Evolutionary conservation across 108 stramenopile genomes (phyloP).

Genomic region (Chaetoceros muelleri): DNA sequence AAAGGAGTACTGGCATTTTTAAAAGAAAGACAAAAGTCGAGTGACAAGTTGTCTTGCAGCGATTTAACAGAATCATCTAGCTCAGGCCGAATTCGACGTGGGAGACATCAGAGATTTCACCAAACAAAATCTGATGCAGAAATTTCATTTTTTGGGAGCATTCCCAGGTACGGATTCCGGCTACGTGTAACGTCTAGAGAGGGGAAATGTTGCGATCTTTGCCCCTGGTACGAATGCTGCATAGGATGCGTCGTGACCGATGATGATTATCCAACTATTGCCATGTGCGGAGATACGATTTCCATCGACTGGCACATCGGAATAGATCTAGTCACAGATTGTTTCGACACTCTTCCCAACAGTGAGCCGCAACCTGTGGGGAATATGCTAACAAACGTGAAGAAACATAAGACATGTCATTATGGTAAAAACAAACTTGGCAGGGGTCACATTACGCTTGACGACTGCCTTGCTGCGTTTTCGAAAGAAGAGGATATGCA

Average conservation of each 20-base stretch:
- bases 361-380: slow-evolving; percentile 11
- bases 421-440: slow-evolving; percentile 34
- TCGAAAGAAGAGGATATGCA: slow-evolving; percentile 79
- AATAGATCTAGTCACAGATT: slow-evolving; percentile 59
- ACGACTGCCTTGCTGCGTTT: slow-evolving; percentile 80
- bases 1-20: slow-evolving; percentile 25
- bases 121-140: slow-evolving; percentile 59
- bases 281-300: slow-evolving; percentile 74
- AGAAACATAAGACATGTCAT: slow-evolving; percentile 57
- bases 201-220: slow-evolving; percentile 62
- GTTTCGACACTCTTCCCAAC: slow-evolving; percentile 51
- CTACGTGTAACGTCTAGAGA: slow-evolving; percentile 66
- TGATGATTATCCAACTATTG: slow-evolving; percentile 59
- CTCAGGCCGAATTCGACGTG: slow-evolving; percentile 4
- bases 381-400: slow-evolving; percentile 30
- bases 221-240: slow-evolving; percentile 82
- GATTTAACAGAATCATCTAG: neutral
- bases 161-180: slow-evolving; percentile 77
- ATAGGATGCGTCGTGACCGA: slow-evolving; percentile 79
- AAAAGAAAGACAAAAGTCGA: slow-evolving; percentile 2
- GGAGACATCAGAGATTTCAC: slow-evolving; percentile 32
- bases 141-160: slow-evolving; percentile 53
- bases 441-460: slow-evolving; percentile 59
- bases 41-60: neutral
- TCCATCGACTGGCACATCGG: slow-evolving; percentile 84